Evolutionary conservation across 208 protist species (phyloP), one percentile per base, ranked within the genome.

Genomic region (Trypanosoma mega): DNA sequence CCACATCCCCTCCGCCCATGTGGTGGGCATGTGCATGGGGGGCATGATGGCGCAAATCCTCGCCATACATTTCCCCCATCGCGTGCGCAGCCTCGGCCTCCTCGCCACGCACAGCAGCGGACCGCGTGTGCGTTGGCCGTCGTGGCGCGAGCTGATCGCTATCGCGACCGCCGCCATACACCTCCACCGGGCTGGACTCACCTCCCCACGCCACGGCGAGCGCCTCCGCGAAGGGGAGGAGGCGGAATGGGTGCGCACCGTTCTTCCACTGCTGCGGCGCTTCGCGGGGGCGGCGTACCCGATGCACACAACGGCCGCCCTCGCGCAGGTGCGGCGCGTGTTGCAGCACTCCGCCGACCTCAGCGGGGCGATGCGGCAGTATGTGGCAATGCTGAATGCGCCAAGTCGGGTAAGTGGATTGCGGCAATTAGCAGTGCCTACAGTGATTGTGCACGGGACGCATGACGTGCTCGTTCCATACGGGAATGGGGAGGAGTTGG

Each of bases 11-110:
- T 64, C 41, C 11, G 74, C 77, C 30, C 83, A 94, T 54, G 41
- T 94, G 27, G 76, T 94, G 2, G 87, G 87, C 18, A 72, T 69
- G 37, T 91, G 72, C 4, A 63, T 90, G 68, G 87, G 87, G 29
- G 87, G 87, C 20, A 82, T 87, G 53, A 82, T 94, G 52, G 66
- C 62, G 1, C 83, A 91, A 70, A 62, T 61, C 54, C 74, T 94
- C 58, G 82, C 68, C 16, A 69, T 90, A 14, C 27, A 58, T 21
- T 68, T 74, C 30, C 79, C 82, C 0, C 48, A 76, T 37, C 69
- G 78, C 1, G 74, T 94, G 1, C 47, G 45, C 16, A 85, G 70
- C 34, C 62, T 90, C 6, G 54, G 73, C n/a, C 67, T 86, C 2
- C 37, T 86, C 24, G 72, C 82, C 2, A 81, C 82, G 1, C 70